These are phyloP conservation scores for Candida nemodendra DNA, from an alignment of 805 yeast genomes.

Conservation along the genomic window DNA sequence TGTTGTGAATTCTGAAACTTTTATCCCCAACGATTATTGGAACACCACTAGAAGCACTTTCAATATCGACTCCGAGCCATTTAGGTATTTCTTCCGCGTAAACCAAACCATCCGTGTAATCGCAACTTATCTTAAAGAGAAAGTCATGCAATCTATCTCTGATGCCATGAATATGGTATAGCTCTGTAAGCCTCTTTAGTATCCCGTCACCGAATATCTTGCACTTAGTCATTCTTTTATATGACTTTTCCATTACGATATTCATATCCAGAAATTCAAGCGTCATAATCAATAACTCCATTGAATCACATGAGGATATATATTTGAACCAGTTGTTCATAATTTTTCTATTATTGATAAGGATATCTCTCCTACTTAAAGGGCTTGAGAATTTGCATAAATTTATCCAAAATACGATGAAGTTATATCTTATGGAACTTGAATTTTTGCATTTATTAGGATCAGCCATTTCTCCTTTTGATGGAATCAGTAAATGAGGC, in stretches of 20 bases:
- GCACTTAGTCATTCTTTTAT: constrained; percentile 68
- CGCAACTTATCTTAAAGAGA: constrained; percentile 48
- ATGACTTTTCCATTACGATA: constrained; percentile 58
- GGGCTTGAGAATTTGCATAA: constrained; percentile 51
- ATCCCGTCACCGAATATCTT: constrained; percentile 77
- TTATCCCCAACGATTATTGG: constrained; percentile 46
- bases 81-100: constrained; percentile 44
- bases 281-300: constrained; percentile 38
- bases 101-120: constrained; percentile 46
- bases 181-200: constrained; percentile 52
- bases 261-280: constrained; percentile 47
- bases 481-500: constrained; percentile 59
- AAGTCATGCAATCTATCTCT: constrained; percentile 43
- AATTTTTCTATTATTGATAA: constrained; percentile 55
- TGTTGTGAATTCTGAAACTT: constrained; percentile 63
- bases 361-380: constrained; percentile 60
- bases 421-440: constrained; percentile 53
- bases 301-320: constrained; percentile 53
- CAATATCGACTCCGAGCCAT: constrained; percentile 40
- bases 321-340: constrained; percentile 68
- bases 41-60: constrained; percentile 38
- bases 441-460: constrained; percentile 36
- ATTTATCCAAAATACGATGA: constrained; percentile 60
- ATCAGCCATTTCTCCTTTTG: constrained; percentile 43
- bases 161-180: constrained; percentile 39